These are phyloP conservation scores for Sphagnum magellanicum DNA, from an alignment of 228 moss, liverwort and hornwort species.

Conservation along the genomic window DNA sequence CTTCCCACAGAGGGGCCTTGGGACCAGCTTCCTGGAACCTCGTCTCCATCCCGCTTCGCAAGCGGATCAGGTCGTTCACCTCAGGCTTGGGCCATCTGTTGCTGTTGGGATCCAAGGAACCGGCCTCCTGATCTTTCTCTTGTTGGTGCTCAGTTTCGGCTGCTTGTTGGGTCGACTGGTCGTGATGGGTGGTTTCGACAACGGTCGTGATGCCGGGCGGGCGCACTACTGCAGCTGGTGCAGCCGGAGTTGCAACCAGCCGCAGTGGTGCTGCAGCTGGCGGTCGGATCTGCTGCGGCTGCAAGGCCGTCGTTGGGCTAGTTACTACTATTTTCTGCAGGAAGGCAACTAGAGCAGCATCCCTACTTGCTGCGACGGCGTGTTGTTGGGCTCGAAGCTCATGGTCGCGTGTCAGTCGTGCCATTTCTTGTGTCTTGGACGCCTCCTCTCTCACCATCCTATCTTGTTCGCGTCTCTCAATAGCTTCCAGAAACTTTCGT, in stretches of 20 bases:
- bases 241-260: background rate
- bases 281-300: conserved; percentile 38
- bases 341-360: conserved; percentile 76
- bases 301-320: conserved; percentile 35
- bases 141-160: conserved; percentile 11
- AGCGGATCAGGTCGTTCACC: conserved; percentile 52
- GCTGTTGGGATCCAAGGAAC: conserved; percentile 56
- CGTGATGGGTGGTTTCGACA: conserved; percentile 11
- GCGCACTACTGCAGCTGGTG: no score
- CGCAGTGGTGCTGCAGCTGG: conserved; percentile 21
- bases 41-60: conserved; percentile 57
- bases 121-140: conserved; percentile 34
- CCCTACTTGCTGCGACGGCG: conserved; percentile 52
- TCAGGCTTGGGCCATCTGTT: conserved; percentile 71
- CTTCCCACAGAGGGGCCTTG: conserved; percentile 61
- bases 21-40: conserved; percentile 70
- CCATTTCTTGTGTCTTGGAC: conserved; percentile 74
- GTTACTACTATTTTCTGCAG: conserved; percentile 58
- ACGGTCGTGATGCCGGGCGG: conserved; percentile 12
- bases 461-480: conserved; percentile 79
- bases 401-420: conserved; percentile 65
- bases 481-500: conserved; percentile 68
- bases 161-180: conserved; percentile 14
- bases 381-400: conserved; percentile 79
- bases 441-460: conserved; percentile 65